Base-by-base conservation (phyloP, 2,329 filamentous ascomycete genomes). In the Thelonectria olida region DNA sequence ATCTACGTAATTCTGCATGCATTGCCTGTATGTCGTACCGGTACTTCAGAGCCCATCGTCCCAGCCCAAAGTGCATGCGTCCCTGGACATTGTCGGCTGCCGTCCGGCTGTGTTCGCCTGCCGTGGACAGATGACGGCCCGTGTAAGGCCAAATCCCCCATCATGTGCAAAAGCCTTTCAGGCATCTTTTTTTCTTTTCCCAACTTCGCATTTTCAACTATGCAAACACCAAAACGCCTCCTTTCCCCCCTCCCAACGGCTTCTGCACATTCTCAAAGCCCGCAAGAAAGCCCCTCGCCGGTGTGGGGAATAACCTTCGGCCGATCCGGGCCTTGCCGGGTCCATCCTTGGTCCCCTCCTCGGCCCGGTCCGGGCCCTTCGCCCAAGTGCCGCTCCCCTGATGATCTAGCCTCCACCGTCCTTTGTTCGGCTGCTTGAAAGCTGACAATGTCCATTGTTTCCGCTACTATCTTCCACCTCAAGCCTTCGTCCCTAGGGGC, bases 321-420 rank as follows among this genome's bases (percentile, higher is more conserved):
- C 62, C 57, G 62, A 57, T 20, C 56, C 51, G 58, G 47, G 38
- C 45, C 54, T 51, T 59, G 41, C 60, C 60, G 65, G 52, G 48
- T 44, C 61, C 34, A 63, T 53, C 49, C 53, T 60, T 48, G 58
- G 61, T 68, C 52, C 36, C 6, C 28, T 38, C 38, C 57, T 67
- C 68, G 68, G 68, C 65, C 65, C 68, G 68, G 68, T 66, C 68
- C 68, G 67, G 61, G 54, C 57, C 54, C 49, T 47, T 54, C 52
- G 56, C 53, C 54, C 58, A 56, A 56, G 41, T 49, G 34, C 44
- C 44, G 42, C 34, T 27, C 44, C 42, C 44, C 44, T 28, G 44
- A 42, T 45, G 22, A 51, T 51, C 39, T 39, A 41, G 34, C 36
- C 51, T 38, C 38, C 38, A 45, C 22, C 31, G 19, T 38, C 45